phyloP scores from a whole-genome alignment of 202 grass and related monocot genomes.

The Zizania palustris region DNA sequence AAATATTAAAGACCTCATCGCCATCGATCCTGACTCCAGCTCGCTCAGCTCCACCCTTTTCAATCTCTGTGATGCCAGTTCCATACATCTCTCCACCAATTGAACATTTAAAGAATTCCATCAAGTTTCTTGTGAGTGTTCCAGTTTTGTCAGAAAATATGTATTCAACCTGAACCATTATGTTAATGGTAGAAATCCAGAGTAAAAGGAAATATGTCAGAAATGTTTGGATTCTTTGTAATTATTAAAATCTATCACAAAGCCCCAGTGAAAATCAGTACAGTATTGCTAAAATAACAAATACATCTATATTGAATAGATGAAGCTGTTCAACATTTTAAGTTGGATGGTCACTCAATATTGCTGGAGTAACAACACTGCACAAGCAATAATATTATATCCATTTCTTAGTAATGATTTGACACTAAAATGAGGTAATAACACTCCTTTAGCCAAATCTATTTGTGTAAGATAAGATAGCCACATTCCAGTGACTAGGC shows the following conservation, averaged over 20 bases:
- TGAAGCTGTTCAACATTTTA: conserved; percentile 3
- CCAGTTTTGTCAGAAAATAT: conserved; percentile 99
- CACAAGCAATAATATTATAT: neutral
- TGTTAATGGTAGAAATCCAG: conserved; percentile 33
- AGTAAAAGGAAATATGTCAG: conserved; percentile 21
- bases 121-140: conserved; percentile 97
- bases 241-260: conserved; percentile 24
- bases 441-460: neutral
- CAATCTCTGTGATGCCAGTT: conserved; percentile 89
- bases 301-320: conserved; percentile 25
- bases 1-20: conserved; percentile 63
- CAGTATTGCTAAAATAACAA: neutral
- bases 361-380: neutral
- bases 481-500: neutral
- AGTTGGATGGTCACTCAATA: neutral
- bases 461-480: neutral
- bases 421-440: neutral
- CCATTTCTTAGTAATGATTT: neutral
- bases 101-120: conserved; percentile 99
- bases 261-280: conserved; percentile 14
- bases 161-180: conserved; percentile 83
- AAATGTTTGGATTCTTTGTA: conserved; percentile 34
- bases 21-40: conserved; percentile 64
- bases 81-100: conserved; percentile 95
- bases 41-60: conserved; percentile 83